A percentile compares a stretch with the other conserved stretches of the same genome.
phyloP scores from a whole-genome alignment of 2,329 filamentous ascomycete species.

The Clonostachys chloroleuca region DNA sequence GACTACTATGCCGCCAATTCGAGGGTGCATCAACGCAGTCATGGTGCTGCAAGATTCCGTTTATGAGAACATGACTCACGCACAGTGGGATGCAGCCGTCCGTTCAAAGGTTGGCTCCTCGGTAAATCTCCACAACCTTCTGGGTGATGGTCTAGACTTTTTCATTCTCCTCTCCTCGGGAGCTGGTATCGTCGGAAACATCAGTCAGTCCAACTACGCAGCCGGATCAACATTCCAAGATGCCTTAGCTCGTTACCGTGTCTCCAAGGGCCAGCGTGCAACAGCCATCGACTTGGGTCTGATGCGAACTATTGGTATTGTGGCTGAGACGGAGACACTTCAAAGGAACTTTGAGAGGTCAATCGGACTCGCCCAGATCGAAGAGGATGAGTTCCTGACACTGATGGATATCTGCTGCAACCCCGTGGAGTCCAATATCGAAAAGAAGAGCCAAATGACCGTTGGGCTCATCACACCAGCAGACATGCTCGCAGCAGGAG shows the following conservation, averaged over 20 bases:
- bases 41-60: conserved; percentile 24
- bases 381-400: conserved; percentile 4
- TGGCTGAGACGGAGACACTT: neutral
- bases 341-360: conserved; percentile 1
- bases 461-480: neutral
- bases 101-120: conserved; percentile 21
- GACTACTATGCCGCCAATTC: conserved; percentile 19
- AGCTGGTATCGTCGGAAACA: conserved; percentile 12
- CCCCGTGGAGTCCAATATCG: neutral
- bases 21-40: conserved; percentile 30
- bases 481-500: neutral
- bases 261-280: neutral
- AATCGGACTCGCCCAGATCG: conserved; percentile 1
- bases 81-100: conserved; percentile 13
- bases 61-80: conserved; percentile 15
- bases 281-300: conserved; percentile 9
- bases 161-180: conserved; percentile 22
- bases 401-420: conserved; percentile 1
- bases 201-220: conserved; percentile 33
- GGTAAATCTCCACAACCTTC: conserved; percentile 17
- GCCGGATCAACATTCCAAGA: conserved; percentile 30
- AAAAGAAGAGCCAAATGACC: neutral
- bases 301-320: conserved; percentile 12
- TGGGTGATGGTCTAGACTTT: conserved; percentile 18
- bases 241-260: conserved; percentile 5